Base-by-base conservation (phyloP, 2,329 filamentous ascomycete species). In the Cladosporium velox region DNA sequence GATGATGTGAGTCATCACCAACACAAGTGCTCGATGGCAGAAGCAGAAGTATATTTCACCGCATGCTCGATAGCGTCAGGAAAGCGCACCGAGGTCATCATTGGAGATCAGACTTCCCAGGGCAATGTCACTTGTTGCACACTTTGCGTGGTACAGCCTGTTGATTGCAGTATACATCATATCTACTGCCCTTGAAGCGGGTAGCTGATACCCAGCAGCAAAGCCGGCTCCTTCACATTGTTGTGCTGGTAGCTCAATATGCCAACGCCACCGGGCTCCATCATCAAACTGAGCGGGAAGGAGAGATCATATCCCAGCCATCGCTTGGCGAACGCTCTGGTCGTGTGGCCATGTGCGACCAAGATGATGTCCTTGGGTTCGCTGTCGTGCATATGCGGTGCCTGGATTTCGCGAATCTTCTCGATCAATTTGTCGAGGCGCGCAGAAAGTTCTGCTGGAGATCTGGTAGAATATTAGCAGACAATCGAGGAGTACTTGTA, bases 181-280 rank as follows among this genome's bases (percentile, higher is more conserved):
- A n/a, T 55, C n/a, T 34, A 55, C 30, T 30, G 32, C 28, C 66
- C 52, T 67, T 70, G 58, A 57, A 72, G 51, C 15, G 74, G 76
- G 74, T 93, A 92, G 0, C 88, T 87, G 67, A 91, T 89, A 14
- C 91, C 91, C 1, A 95, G 83, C 35, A 94, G 80, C 62, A 96
- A 89, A 0, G 91, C 92, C 2, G 91, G 92, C 78, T 95, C 91
- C 1, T 92, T 79, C 64, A 95, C 86, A 70, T 78, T 91, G 72
- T 91, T 84, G 78, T 95, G 91, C 72, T 95, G 91, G 76, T 95
- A 96, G 77, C 90, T 94, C 72, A 96, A 76, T 2, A 90, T 91
- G 0, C 91, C 91, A 1, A 95, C 88, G 70, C 91, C 92, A n/a
- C 92, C 92, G 6, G 92, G 91, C 75, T 95, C 91, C 62, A 96